Evolutionary conservation across 2,329 filamentous ascomycete genomes (phyloP), one percentile per base, ranked within the genome.

Genomic region (Cordyceps fumosorosea): DNA sequence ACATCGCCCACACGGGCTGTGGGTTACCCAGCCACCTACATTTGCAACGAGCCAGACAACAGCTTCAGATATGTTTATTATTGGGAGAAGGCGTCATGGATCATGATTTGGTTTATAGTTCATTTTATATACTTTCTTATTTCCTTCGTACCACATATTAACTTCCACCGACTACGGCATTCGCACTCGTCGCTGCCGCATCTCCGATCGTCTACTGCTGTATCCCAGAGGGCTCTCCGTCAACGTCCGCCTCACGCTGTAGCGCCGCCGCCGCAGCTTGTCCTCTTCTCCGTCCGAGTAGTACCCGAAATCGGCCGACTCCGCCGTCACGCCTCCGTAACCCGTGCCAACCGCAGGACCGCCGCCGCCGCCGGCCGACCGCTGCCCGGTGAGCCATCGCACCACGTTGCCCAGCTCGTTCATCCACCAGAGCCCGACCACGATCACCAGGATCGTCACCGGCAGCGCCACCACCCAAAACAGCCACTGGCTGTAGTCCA

Each of bases 381-480:
- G 50, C 22, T 56, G 52, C 44, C 69, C 66, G n/a, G 66, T 60
- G 16, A 73, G 51, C 73, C 73, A 74, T 5, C 65, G 62, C 22
- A 69, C 48, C 12, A 75, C 61, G 63, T 73, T 75, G 24, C 72
- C 71, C 50, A 80, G 67, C 65, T 79, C 77, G 7, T 75, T 76
- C 67, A 78, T 78, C 70, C 76, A 78, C 70, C 74, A 74, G 3
- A 81, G 67, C 0, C 77, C 77, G 11, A 62, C 57, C 20, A 70
- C 37, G 42, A 81, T 73, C 29, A 80, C 73, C 3, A 73, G 61
- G 0, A 76, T 56, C 0, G 80, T 82, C 3, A 82, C 71, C 0
- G 79, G 79, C 12, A 83, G 61, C 2, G 80, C 78, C 0, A 76
- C 73, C 2, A 72, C 75, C 81, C 81, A 84, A 69, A 80, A 84